phyloP scores from a whole-genome alignment of 768 basidiomycete species.

The Tylopilus plumbeoviolaceoides region DNA sequence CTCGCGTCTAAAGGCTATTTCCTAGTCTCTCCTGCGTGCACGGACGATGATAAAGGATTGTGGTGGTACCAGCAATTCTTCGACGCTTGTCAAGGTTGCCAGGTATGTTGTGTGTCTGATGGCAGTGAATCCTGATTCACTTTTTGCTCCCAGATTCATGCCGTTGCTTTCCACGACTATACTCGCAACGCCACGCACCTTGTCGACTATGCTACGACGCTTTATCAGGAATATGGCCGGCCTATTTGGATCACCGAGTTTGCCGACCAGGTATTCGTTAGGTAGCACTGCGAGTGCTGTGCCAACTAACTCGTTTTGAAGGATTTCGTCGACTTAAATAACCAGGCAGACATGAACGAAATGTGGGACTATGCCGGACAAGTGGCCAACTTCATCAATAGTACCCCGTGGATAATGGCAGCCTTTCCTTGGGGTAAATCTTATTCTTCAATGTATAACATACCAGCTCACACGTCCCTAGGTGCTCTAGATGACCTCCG shows the following conservation, averaged over 20 bases:
- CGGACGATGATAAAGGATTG: constrained; percentile 54
- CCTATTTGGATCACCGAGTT: constrained; percentile 63
- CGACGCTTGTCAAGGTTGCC: constrained; percentile 33
- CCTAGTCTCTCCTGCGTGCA: constrained; percentile 64
- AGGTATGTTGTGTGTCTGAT: constrained; percentile 36
- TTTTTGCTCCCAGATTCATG: constrained; percentile 43
- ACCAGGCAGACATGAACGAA: constrained; percentile 34
- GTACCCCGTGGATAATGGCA: constrained; percentile 26
- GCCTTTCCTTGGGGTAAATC: constrained; percentile 62
- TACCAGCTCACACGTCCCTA: constrained; percentile 22
- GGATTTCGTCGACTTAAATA: constrained; percentile 47
- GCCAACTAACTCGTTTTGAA: constrained; percentile 23
- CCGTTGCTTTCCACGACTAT: constrained; percentile 68
- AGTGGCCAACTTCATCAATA: constrained; percentile 42
- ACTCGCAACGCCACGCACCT: constrained; percentile 44
- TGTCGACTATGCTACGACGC: constrained; percentile 45
- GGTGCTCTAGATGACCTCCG: constrained; percentile 41
- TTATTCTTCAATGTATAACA: not conserved
- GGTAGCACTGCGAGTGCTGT: not conserved
- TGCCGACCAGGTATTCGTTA: constrained; percentile 53
- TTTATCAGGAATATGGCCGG: constrained; percentile 40
- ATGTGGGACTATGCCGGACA: constrained; percentile 44
- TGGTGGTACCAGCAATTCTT: constrained; percentile 62
- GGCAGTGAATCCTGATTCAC: not conserved
- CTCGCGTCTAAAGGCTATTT: constrained; percentile 63